These are phyloP conservation scores for Colletotrichum liriopes DNA, from an alignment of 2,329 filamentous ascomycete species.

Conservation along the genomic window DNA sequence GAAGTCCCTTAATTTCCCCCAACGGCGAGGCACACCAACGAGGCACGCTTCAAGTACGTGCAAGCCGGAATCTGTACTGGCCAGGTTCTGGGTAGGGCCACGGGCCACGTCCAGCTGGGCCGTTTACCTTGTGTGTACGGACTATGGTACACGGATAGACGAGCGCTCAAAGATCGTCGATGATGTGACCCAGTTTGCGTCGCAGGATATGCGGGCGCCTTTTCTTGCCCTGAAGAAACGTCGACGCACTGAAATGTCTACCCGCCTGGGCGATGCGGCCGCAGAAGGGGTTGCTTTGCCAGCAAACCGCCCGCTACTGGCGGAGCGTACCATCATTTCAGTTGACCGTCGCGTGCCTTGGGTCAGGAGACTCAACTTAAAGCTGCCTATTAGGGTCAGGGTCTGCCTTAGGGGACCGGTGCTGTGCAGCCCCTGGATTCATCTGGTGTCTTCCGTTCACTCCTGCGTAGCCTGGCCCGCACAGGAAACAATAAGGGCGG, in stretches of 20 bases:
- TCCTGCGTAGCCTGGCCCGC: not conserved
- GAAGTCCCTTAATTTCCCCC: not conserved
- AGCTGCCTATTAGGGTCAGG: not conserved
- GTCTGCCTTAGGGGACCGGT: not conserved
- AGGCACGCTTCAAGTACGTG: not conserved
- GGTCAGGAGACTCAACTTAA: too few relatives aligned
- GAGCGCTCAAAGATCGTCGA: not conserved
- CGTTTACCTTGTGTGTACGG: not conserved
- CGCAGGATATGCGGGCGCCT: too few relatives aligned
- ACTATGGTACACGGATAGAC: too few relatives aligned
- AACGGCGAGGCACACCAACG: not conserved
- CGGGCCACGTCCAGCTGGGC: not conserved
- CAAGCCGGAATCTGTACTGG: not conserved
- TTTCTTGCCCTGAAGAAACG: too few relatives aligned
- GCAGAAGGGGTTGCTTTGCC: too few relatives aligned
- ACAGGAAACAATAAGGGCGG: not conserved
- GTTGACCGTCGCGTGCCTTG: not conserved
- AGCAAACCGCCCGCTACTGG: not conserved
- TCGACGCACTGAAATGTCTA: too few relatives aligned
- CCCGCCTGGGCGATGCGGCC: too few relatives aligned
- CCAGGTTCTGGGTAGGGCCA: accelerated
- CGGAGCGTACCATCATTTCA: not conserved
- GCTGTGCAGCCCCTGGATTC: not conserved
- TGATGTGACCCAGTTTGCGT: not conserved
- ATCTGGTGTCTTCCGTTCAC: not conserved